Evolutionary conservation across 2,329 filamentous ascomycete species (phyloP), one percentile per base, ranked within the genome.

Genomic region (Exserohilum rostratum): DNA sequence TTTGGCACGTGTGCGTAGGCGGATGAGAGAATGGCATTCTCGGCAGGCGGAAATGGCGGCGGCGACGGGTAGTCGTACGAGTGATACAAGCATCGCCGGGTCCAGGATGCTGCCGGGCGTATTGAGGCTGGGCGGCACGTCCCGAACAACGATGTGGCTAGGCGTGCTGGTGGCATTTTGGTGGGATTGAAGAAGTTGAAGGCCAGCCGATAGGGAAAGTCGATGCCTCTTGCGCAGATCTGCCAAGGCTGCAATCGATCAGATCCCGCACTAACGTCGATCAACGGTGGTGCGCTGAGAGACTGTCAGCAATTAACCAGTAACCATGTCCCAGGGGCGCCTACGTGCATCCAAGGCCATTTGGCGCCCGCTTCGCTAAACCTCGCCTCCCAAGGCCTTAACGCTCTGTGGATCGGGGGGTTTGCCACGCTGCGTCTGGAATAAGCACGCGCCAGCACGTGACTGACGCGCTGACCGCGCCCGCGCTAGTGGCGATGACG

Each of bases 1-100:
- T 83, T 75, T 15, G 92, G 91, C 9, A 98, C 87, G 73, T 96
- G 90, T 27, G 78, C 73, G 66, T 95, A 85, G 15, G 93, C 89
- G n/a, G 91, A 86, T 40, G 88, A 83, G 59, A 99, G 89, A 71
- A 98, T 96, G 52, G 85, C 79, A 38, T 82, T 79, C 80, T 97
- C 91, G 72, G 84, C 82, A 58, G 80, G 75, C 69, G 82, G 86
- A 81, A 91, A 96, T 58, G 84, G 82, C 2, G 84, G 79, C 12
- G 85, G 79, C 49, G 70, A 65, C 6, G 57, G 63, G 48, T 74
- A 69, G 31, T 75, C 73, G 42, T 74, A 72, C 6, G 74, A 76
- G 49, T 76, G 74, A 50, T 75, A 76, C 9, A 51, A 38, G 39
- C 65, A 63, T 46, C 44, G 57, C 46, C 68, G 68, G 47, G 59